phyloP scores from a whole-genome alignment of 495 filamentous ascomycete species.

The Tuber borchii region DNA sequence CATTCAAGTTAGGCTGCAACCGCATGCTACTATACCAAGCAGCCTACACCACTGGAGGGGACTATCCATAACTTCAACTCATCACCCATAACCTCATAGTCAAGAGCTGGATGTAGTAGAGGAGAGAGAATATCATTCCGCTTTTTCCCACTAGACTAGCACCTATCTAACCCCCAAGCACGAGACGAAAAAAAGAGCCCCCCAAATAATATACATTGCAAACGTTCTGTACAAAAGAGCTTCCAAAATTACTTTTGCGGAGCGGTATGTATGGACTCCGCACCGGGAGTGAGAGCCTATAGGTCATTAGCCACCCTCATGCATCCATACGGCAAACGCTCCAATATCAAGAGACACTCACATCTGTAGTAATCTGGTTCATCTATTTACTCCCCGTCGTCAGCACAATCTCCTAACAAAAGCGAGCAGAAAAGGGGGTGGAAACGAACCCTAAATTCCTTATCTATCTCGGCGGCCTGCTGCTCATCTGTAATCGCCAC shows the following conservation, averaged over 20 bases:
- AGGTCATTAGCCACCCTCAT: slow-evolving; percentile 14
- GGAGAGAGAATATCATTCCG: background rate
- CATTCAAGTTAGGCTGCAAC: no score
- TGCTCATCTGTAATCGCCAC: slow-evolving; percentile 91
- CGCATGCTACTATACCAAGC: background rate
- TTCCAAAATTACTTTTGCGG: slow-evolving; percentile 18
- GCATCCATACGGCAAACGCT: background rate
- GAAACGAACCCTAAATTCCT: slow-evolving; percentile 71
- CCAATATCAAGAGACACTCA: slow-evolving; percentile 11
- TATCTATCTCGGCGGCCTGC: slow-evolving; percentile 91
- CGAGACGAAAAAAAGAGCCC: slow-evolving; percentile 7
- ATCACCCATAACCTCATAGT: background rate
- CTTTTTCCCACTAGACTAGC: background rate
- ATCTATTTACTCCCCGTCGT: slow-evolving; percentile 15
- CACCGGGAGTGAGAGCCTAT: slow-evolving; percentile 33
- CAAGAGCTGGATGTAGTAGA: background rate
- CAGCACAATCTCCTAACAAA: background rate
- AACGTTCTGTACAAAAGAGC: slow-evolving; percentile 1
- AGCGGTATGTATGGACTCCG: slow-evolving; percentile 22
- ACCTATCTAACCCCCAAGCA: background rate
- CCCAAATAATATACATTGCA: slow-evolving; percentile 21
- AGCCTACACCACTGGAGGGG: background rate
- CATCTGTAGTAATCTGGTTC: slow-evolving; percentile 31
- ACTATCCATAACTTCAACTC: background rate
- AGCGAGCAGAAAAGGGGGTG: background rate